Percentiles rank a stretch among this genome's conserved stretches.
Evolutionary conservation across 1,284 basidiomycete genomes (phyloP).

Genomic region (Puccinia sorghi): DNA sequence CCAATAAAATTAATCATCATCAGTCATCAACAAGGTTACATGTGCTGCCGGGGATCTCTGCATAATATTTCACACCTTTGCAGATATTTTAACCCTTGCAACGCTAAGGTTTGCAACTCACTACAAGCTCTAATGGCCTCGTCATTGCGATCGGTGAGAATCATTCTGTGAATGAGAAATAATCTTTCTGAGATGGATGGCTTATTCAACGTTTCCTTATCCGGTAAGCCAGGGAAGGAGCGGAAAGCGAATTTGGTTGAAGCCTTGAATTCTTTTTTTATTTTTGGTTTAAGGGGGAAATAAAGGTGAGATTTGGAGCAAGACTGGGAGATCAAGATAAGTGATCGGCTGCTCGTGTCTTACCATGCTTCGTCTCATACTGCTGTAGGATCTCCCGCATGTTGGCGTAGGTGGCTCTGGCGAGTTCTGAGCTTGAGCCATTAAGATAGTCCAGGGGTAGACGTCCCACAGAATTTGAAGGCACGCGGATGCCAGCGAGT

Average conservation of each 20-base stretch:
- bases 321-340: neutral
- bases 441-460: slow-evolving; percentile 58
- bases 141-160: slow-evolving; percentile 61
- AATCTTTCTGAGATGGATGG: slow-evolving; percentile 59
- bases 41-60: neutral
- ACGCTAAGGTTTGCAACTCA: slow-evolving; percentile 65
- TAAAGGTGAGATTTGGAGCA: neutral
- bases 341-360: slow-evolving; percentile 37
- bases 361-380: slow-evolving; percentile 75
- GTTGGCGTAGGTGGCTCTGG: slow-evolving; percentile 69
- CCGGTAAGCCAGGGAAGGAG: slow-evolving; percentile 62
- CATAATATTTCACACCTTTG: slow-evolving; percentile 66
- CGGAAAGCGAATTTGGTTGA: slow-evolving; percentile 66
- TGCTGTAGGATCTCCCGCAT: slow-evolving; percentile 76
- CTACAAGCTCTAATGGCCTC: slow-evolving; percentile 64
- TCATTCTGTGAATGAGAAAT: slow-evolving; percentile 57
- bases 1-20: neutral
- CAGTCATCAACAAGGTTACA: slow-evolving; percentile 10
- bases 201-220: slow-evolving; percentile 58
- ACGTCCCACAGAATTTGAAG: slow-evolving; percentile 59
- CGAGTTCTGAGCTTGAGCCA: slow-evolving; percentile 59
- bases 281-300: neutral
- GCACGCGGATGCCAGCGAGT: slow-evolving; percentile 53
- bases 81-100: slow-evolving; percentile 74
- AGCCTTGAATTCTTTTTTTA: slow-evolving; percentile 65